Conservation (phyloP, 2,329 filamentous ascomycete genomes). For the Berkeleyomyces basicola region DNA sequence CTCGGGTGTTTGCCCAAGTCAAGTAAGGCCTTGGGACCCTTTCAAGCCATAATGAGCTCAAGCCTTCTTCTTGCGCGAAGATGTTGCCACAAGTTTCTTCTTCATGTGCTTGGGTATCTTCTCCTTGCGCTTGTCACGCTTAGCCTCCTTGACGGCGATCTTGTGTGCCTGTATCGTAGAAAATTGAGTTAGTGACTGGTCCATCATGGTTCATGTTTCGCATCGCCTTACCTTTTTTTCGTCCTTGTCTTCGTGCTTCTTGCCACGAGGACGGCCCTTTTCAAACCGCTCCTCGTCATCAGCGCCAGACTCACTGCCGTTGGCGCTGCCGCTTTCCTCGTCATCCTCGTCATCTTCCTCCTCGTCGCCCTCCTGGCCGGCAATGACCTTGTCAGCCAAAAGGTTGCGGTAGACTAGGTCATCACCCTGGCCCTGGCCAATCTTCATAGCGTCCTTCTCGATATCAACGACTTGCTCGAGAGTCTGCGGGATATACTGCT, state of each 20-base stretch:
- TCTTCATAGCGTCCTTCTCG: constrained; percentile 70
- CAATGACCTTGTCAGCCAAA: constrained; percentile 51
- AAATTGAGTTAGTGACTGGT: constrained; percentile 16
- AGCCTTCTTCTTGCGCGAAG: constrained; percentile 43
- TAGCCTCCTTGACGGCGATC: constrained; percentile 81
- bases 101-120: constrained; percentile 97
- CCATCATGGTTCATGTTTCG: neutral
- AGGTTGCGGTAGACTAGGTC: constrained; percentile 76
- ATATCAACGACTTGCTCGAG: constrained; percentile 93
- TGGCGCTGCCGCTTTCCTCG: constrained; percentile 18
- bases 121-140: constrained; percentile 77
- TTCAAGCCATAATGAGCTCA: constrained; percentile 6
- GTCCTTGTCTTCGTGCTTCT: constrained; percentile 81
- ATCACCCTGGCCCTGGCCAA: constrained; percentile 54
- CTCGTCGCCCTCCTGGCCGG: constrained; percentile 21
- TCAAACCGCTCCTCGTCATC: constrained; percentile 41
- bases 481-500: constrained; percentile 93
- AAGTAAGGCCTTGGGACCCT: neutral
- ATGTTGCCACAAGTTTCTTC: constrained; percentile 60
- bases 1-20: neutral
- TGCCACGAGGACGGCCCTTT: constrained; percentile 57
- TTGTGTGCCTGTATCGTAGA: constrained; percentile 45
- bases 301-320: constrained; percentile 28
- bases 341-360: constrained; percentile 25
- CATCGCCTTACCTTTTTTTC: constrained; percentile 49